phyloP scores from a whole-genome alignment of 805 yeast species.

The Metschnikowia reukaufii region DNA sequence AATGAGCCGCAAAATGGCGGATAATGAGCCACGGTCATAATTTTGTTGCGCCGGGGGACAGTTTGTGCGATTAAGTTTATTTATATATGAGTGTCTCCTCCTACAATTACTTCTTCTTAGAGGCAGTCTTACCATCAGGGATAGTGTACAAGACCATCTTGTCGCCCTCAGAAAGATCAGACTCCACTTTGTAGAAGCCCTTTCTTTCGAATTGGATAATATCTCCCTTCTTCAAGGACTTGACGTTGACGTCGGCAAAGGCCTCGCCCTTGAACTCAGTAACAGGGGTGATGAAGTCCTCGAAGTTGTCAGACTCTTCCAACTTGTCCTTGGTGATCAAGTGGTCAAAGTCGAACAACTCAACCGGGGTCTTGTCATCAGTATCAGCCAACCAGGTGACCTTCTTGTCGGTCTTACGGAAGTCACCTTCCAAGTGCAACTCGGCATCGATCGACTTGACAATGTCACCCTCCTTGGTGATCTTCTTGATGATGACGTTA shows the following conservation, averaged over 20 bases:
- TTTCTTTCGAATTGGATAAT: slow-evolving; percentile 94
- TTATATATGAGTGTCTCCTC: too few species aligned
- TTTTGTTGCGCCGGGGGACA: too few species aligned
- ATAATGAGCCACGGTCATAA: too few species aligned
- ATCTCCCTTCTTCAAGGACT: slow-evolving; percentile 77
- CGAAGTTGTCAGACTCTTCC: slow-evolving; percentile 92
- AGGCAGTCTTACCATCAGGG: slow-evolving; percentile 82
- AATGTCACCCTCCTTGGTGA: slow-evolving; percentile 58
- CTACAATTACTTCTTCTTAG: slow-evolving; percentile 35
- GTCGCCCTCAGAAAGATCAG: slow-evolving; percentile 52
- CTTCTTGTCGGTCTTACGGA: slow-evolving; percentile 93
- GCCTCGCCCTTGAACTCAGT: slow-evolving; percentile 83
- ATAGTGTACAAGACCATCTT: slow-evolving; percentile 83
- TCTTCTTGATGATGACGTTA: slow-evolving; percentile 75
- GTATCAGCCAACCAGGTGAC: slow-evolving; percentile 93
- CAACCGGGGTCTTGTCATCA: slow-evolving; percentile 66
- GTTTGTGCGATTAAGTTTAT: too few species aligned
- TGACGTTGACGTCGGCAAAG: slow-evolving; percentile 76
- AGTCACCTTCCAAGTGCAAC: slow-evolving; percentile 91
- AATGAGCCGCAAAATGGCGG: too few species aligned
- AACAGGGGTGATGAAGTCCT: slow-evolving; percentile 83
- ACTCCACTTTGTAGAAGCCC: slow-evolving; percentile 89
- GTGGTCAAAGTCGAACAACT: slow-evolving; percentile 89
- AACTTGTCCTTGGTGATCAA: slow-evolving; percentile 92
- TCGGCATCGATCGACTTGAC: slow-evolving; percentile 71